A percentile compares a stretch with the other conserved stretches of the same genome.
Conservation (phyloP, 306 rosid species). For the Crotalaria pallida region DNA sequence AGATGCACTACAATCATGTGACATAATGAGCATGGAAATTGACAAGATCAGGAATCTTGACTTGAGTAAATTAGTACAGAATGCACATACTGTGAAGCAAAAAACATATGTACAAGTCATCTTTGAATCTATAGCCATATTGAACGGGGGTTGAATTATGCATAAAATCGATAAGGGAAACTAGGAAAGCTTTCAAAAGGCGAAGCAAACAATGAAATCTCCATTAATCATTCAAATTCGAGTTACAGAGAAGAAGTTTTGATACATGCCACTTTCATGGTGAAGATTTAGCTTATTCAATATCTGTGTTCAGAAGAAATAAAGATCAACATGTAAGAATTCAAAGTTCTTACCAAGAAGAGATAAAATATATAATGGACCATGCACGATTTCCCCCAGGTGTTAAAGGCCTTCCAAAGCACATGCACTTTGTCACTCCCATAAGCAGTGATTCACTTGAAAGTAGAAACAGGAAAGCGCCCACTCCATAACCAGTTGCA, state of each 20-base stretch:
- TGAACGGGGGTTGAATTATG: neutral
- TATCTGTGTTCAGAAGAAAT: neutral
- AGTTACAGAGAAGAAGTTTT: neutral
- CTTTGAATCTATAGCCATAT: neutral
- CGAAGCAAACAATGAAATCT: neutral
- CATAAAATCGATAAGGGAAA: neutral
- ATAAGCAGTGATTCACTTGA: slow-evolving; percentile 74
- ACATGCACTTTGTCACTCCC: slow-evolving; percentile 90
- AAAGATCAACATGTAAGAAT: neutral
- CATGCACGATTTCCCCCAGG: slow-evolving; percentile 87
- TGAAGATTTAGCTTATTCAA: neutral
- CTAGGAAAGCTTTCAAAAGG: neutral
- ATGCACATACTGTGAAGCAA: neutral
- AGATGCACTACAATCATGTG: neutral
- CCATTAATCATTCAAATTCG: neutral
- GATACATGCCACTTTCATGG: neutral
- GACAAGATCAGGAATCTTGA: neutral
- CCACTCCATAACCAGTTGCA: slow-evolving; percentile 91
- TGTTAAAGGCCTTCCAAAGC: slow-evolving; percentile 80
- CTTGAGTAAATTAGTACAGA: neutral
- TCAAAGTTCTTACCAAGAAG: slow-evolving; percentile 66
- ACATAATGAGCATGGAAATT: neutral
- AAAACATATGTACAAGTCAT: neutral
- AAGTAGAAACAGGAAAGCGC: slow-evolving; percentile 82
- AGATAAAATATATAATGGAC: slow-evolving; percentile 78